These are phyloP conservation scores for Russula ochroleuca DNA, from an alignment of 768 basidiomycete species.

Conservation along the genomic window DNA sequence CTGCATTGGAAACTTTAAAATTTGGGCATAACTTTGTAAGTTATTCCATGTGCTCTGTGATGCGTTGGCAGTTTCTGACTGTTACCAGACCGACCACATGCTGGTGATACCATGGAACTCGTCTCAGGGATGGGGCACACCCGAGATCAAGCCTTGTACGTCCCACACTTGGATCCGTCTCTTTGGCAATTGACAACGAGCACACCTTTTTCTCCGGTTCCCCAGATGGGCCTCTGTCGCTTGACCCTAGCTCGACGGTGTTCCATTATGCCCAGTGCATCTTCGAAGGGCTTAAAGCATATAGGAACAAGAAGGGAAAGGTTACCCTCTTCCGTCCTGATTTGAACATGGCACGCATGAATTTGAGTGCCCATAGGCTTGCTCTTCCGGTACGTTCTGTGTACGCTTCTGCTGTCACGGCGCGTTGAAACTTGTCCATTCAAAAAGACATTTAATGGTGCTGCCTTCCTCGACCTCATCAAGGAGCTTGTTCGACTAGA, in stretches of 20 bases:
- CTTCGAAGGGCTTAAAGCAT: conserved; percentile 53
- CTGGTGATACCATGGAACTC: conserved; percentile 40
- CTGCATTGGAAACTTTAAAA: conserved; percentile 17
- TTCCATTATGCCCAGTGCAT: conserved; percentile 50
- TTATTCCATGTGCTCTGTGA: background rate
- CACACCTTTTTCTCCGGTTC: background rate
- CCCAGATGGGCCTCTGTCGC: conserved; percentile 42
- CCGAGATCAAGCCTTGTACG: conserved; percentile 44
- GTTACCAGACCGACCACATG: conserved; percentile 39
- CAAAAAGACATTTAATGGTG: conserved; percentile 40
- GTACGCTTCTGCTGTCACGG: background rate
- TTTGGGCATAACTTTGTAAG: conserved; percentile 27
- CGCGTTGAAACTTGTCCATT: background rate
- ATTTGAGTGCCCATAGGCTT: conserved; percentile 41
- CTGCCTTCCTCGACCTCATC: conserved; percentile 41
- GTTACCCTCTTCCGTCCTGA: conserved; percentile 49
- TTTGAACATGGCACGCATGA: conserved; percentile 53
- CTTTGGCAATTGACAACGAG: background rate
- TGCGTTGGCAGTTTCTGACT: background rate
- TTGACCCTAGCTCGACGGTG: conserved; percentile 50
- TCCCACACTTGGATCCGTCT: conserved; percentile 8
- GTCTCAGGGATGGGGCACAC: conserved; percentile 42
- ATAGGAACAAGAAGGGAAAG: conserved; percentile 41
- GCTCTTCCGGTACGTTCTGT: conserved; percentile 33
- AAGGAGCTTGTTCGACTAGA: conserved; percentile 46